Base-by-base conservation (phyloP, 495 filamentous ascomycete genomes). In the Coniosporium apollinis region DNA sequence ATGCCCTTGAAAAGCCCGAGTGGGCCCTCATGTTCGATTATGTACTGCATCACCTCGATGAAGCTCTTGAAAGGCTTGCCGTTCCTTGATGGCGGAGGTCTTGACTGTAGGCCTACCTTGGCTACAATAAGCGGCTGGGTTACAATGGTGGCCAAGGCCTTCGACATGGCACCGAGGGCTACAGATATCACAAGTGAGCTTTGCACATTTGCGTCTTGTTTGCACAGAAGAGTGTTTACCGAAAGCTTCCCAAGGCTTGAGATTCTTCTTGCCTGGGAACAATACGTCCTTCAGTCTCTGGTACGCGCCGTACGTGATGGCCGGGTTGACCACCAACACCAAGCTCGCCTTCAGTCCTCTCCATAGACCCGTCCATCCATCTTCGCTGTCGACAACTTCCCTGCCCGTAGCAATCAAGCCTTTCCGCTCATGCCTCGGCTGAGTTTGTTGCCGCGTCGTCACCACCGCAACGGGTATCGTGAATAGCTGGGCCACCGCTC, bases 61-160 rank as follows among this genome's bases (percentile, higher is more conserved):
- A 99, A 96, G 36, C 75, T 79, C 62, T 86, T 93, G 60, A 96
- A 99, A 1, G 79, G 85, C 61, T 91, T 93, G 29, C 87, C 86
- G 36, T 84, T 59, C 11, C 87, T 67, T 22, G 70, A 66, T 39
- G 86, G 75, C 3, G 87, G 89, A 4, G 89, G 89, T 34, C 79
- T 77, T 28, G 85, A 94, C 56, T 99, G 89, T 35, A 96, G 65
- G 34, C 89, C 84, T 28, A 96, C 89, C 61, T 99, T 99, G 37
- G 89, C 91, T 37, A 99, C 91, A 48, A 99, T 99, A 39, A 99
- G 60, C 28, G 89, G 89, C 55, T 99, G 89, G 13, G 89, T 99
- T 34, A 65, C 74, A 40, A 96, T 79, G 1, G 89, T 99, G 28
- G 89, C 89, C 36, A 96, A 56, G 9, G 79, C 69, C 59, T 99